Evolutionary conservation across 306 rosid species (phyloP).

Genomic region (Crataegus laevigata): DNA sequence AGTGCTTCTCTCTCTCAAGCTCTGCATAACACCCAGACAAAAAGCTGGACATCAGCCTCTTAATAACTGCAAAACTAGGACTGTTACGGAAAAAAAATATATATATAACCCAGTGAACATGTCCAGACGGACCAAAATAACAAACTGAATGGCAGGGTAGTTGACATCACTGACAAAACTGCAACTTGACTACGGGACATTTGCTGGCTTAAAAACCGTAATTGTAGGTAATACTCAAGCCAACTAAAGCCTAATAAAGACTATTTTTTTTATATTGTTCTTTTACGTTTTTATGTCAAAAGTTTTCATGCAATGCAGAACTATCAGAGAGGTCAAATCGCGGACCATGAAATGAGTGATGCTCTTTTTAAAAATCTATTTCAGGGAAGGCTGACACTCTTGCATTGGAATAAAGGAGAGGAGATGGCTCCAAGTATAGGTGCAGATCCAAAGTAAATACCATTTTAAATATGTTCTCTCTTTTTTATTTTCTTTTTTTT

Average conservation of each 20-base stretch:
- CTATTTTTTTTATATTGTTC: background rate
- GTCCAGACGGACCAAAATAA: background rate
- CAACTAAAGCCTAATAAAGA: background rate
- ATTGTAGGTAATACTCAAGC: background rate
- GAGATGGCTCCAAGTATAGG: constrained; percentile 75
- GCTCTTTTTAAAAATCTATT: constrained; percentile 47
- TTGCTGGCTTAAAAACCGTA: background rate
- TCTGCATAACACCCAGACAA: constrained; percentile 33
- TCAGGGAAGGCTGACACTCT: constrained; percentile 60
- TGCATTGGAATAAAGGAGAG: constrained; percentile 77
- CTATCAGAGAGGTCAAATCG: constrained; percentile 49
- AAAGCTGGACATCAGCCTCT: background rate
- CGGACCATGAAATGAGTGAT: constrained; percentile 36
- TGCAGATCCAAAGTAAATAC: constrained; percentile 48
- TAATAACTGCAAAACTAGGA: background rate
- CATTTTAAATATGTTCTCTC: constrained; percentile 1
- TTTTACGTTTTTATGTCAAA: constrained; percentile 9
- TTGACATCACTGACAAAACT: background rate
- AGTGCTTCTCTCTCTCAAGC: constrained; percentile 51
- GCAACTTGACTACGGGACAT: background rate
- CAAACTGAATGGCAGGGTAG: background rate
- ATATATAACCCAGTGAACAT: background rate
- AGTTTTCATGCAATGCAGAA: constrained; percentile 38
- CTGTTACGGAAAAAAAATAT: background rate
- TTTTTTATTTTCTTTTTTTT: too few species aligned